A percentile compares a stretch with the other conserved stretches of the same genome.
These are phyloP conservation scores for Fomitopsis palustris DNA, from an alignment of 1,284 basidiomycete genomes.

Conservation along the genomic window DNA sequence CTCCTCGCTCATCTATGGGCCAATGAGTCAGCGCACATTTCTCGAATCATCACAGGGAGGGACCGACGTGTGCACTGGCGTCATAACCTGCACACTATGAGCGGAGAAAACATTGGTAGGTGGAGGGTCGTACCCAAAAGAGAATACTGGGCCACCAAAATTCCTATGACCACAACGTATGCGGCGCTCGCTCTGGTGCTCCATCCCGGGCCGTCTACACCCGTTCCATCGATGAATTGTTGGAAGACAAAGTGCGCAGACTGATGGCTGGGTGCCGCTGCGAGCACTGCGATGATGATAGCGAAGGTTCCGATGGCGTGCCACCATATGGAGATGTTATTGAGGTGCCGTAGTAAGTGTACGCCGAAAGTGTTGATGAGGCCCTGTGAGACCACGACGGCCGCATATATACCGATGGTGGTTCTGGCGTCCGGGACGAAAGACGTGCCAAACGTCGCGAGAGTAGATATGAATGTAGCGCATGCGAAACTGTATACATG, in stretches of 20 bases:
- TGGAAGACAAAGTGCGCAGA: conserved; percentile 65
- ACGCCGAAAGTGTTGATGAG: conserved; percentile 75
- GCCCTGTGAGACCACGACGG: conserved; percentile 64
- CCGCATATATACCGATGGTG: conserved; percentile 71
- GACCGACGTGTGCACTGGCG: conserved; percentile 62
- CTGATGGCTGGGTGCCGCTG: conserved; percentile 67
- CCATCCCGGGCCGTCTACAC: conserved; percentile 58
- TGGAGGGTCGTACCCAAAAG: conserved; percentile 45
- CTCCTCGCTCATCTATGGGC: conserved; percentile 71
- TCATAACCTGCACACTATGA: conserved; percentile 57
- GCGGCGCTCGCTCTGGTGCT: conserved; percentile 59
- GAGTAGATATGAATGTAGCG: conserved; percentile 66
- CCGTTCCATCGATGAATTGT: conserved; percentile 71
- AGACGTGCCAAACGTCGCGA: conserved; percentile 51
- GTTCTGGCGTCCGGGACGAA: conserved; percentile 56
- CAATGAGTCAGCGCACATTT: neutral
- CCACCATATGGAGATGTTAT: conserved; percentile 72
- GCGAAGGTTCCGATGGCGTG: conserved; percentile 68
- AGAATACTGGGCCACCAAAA: conserved; percentile 71
- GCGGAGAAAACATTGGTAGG: conserved; percentile 30
- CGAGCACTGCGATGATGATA: conserved; percentile 63
- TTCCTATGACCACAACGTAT: conserved; percentile 69
- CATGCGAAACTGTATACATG: conserved; percentile 51
- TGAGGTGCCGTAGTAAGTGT: conserved; percentile 57
- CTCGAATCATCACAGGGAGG: conserved; percentile 36